phyloP scores from a whole-genome alignment of 805 yeast species.

The Pichia heedii region DNA sequence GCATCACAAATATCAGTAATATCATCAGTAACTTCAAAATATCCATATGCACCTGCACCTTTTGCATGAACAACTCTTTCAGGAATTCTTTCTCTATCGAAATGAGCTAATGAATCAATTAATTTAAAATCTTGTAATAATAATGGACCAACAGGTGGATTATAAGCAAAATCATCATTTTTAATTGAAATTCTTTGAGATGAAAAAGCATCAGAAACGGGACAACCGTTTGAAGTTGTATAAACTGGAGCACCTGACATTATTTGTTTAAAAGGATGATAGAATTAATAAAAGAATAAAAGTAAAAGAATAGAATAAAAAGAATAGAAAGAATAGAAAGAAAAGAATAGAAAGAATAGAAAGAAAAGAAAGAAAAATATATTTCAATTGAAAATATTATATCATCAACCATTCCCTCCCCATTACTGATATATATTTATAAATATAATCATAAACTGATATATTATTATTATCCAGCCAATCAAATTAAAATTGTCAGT shows the following conservation, averaged over 20 bases:
- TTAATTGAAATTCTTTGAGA: constrained; percentile 66
- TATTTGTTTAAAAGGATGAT: not conserved
- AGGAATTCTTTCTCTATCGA: constrained; percentile 84
- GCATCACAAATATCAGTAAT: constrained; percentile 64
- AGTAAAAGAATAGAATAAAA: not conserved
- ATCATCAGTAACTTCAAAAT: constrained; percentile 81
- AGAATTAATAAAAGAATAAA: not conserved
- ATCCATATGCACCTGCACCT: constrained; percentile 87
- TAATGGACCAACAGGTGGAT: constrained; percentile 53
- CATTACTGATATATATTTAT: no score
- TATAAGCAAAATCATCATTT: constrained; percentile 20
- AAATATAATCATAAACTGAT: no score
- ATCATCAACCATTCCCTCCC: no score
- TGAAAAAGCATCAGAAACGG: constrained; percentile 68
- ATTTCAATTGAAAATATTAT: no score
- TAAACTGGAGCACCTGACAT: constrained; percentile 44
- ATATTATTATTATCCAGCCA: no score
- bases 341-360: no score
- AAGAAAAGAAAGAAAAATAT: no score
- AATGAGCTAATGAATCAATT: constrained; percentile 76
- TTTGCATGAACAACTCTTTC: constrained; percentile 92
- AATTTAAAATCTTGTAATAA: constrained; percentile 74
- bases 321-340: no score
- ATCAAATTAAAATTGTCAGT: no score
- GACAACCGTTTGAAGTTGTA: constrained; percentile 69